phyloP scores from a whole-genome alignment of 148 eudicot species.

The Rhododendron griersonianum region DNA sequence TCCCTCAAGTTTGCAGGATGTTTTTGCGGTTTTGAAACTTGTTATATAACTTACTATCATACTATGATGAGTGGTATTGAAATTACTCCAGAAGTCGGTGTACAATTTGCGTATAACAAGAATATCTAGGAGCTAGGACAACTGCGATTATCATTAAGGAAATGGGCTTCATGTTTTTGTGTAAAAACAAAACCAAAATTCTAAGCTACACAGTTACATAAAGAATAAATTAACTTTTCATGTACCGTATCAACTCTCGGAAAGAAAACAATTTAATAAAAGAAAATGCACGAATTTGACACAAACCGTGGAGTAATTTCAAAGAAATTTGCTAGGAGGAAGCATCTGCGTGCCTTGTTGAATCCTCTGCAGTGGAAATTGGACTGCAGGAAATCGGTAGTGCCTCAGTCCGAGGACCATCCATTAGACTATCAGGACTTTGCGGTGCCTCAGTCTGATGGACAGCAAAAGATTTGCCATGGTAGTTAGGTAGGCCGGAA shows the following conservation, averaged over 20 bases:
- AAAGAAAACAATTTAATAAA: not conserved
- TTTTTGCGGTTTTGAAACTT: not conserved
- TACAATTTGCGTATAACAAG: not conserved
- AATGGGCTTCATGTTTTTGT: not conserved
- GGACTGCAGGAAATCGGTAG: constrained; percentile 3
- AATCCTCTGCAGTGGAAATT: constrained; percentile 5
- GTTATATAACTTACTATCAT: not conserved
- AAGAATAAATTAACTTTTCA: not conserved
- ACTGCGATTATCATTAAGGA: not conserved
- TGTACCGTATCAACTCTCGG: not conserved
- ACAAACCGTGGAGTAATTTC: not conserved
- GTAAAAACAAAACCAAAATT: not conserved
- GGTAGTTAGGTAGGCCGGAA: too few relatives aligned
- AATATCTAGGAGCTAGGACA: not conserved
- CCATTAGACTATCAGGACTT: not conserved
- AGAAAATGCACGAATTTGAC: constrained; percentile 13
- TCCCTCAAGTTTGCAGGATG: not conserved
- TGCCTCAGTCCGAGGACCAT: constrained; percentile 2
- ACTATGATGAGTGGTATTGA: not conserved
- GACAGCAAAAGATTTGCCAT: too few relatives aligned
- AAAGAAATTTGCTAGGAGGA: not conserved
- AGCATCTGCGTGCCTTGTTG: not conserved
- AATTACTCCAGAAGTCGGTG: not conserved
- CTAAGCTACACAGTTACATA: not conserved
- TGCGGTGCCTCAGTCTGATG: constrained; percentile 1